Evolutionary conservation across 2,329 filamentous ascomycete species (phyloP).

Genomic region (Paracoccidioides brasiliensis): DNA sequence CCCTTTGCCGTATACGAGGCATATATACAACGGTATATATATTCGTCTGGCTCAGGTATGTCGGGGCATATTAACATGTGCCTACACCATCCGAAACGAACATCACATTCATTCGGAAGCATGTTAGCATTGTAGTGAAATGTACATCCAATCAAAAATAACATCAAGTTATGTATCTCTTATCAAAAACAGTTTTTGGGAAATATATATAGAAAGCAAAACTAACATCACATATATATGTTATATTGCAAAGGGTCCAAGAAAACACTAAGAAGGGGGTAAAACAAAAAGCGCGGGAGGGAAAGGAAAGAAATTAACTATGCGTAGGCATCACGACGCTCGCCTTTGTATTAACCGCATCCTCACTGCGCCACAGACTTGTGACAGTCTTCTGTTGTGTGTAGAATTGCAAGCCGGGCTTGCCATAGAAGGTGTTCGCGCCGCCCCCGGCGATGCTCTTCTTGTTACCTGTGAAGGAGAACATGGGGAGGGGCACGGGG

Average conservation of each 20-base stretch:
- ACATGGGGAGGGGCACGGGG: conserved; percentile 50
- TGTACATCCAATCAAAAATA: neutral
- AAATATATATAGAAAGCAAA: neutral
- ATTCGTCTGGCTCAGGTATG: neutral
- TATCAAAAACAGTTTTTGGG: too few relatives aligned
- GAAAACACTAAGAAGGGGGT: too few relatives aligned
- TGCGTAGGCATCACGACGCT: conserved; percentile 78
- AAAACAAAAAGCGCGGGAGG: neutral
- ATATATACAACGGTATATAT: neutral
- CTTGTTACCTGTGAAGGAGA: conserved; percentile 61
- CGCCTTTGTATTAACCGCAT: conserved; percentile 74
- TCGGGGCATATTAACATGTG: neutral
- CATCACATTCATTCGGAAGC: neutral
- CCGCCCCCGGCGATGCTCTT: conserved; percentile 84
- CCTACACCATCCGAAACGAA: neutral
- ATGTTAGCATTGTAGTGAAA: neutral
- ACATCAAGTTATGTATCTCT: neutral
- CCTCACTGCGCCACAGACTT: conserved; percentile 72
- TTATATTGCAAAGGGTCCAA: too few relatives aligned
- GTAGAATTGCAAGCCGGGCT: conserved; percentile 85
- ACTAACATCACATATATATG: too few relatives aligned
- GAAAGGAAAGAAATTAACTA: conserved; percentile 1
- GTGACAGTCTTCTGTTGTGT: conserved; percentile 98
- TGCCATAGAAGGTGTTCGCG: conserved; percentile 88
- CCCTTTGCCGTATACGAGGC: neutral